Base-by-base conservation (phyloP, 805 yeast genomes). In the Myxozyma mucilagina region DNA sequence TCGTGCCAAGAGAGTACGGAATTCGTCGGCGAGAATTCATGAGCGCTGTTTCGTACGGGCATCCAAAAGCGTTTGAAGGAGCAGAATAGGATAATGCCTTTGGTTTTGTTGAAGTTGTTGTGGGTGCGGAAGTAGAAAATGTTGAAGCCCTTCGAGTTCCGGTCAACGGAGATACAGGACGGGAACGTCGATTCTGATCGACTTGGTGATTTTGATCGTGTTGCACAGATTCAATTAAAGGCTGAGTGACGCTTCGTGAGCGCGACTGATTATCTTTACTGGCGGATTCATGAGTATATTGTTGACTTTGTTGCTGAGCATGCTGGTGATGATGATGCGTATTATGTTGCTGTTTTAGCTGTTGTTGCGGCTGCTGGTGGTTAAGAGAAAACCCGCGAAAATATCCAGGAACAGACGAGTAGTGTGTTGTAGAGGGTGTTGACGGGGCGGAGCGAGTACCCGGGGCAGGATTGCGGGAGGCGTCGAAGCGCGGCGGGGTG, bases 1-100 rank as follows among this genome's bases (percentile, higher is more conserved):
- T 47, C 10, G 62, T 42, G 10, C 70, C 70, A 4, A 68, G 55
- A 14, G 64, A 48, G 43, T 68, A 68, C 14, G 71, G 70, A 20
- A 68, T 59, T 38, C 71, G 62, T 14, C 71, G 52, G 24, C 63
- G 60, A 29, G 66, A 59, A 38, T 66, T 43, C 16, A 64, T 45
- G 24, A 60, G 57, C 24, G 68, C 67, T 6, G 67, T 63, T 55
- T 66, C 68, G 38, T 52, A 62, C 43, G 24, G 45, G 36, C 66
- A 62, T 35, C 52, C 47, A 7, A 45, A 14, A 2, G 45, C 16
- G n/a, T 32, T 18, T 18, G 45, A 41, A 41, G 39, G 18, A 6
- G 51, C 51, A 39, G 32, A n/a, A 31, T 42, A 42, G 32, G 56
- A 32, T 18, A 45, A 44, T 3, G 54, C n/a, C 38, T 50, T 50